Evolutionary conservation across 148 eudicot genomes (phyloP).

Genomic region (Mesembryanthemum crystallinum): DNA sequence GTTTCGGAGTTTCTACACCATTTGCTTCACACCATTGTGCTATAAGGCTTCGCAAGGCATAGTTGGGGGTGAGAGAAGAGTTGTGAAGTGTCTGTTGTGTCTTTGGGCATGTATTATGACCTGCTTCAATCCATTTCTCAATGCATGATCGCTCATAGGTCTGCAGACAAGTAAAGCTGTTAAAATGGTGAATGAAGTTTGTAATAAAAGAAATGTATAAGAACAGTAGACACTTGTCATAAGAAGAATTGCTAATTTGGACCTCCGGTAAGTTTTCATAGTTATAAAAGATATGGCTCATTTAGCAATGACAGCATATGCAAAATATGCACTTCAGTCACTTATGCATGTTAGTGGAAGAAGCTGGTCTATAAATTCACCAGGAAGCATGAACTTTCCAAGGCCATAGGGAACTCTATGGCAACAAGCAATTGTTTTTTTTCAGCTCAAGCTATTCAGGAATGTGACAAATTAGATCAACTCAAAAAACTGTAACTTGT

Average conservation of each 20-base stretch:
- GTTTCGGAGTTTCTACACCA: constrained; percentile 72
- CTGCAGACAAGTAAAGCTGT: constrained; percentile 40
- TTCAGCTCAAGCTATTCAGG: not conserved
- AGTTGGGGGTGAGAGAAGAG: constrained; percentile 75
- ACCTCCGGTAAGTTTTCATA: not conserved
- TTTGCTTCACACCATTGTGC: constrained; percentile 92
- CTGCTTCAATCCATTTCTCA: constrained; percentile 81
- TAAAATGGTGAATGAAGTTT: not conserved
- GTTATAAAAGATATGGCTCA: too few species aligned
- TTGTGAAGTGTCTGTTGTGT: constrained; percentile 73
- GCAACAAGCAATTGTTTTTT: not conserved
- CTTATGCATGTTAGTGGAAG: too few species aligned
- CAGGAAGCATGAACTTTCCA: not conserved
- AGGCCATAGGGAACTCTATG: too few species aligned
- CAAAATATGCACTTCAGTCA: too few species aligned
- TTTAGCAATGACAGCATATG: too few species aligned
- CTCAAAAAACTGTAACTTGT: not conserved
- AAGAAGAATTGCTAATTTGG: not conserved
- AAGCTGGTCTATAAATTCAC: not conserved
- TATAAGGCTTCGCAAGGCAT: constrained; percentile 84
- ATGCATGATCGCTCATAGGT: constrained; percentile 90
- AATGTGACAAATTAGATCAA: not conserved
- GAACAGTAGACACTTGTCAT: not conserved
- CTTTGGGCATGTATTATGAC: constrained; percentile 89
- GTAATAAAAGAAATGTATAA: not conserved